phyloP scores from a whole-genome alignment of 805 yeast species.

The Nakazawaea ambrosiae region DNA sequence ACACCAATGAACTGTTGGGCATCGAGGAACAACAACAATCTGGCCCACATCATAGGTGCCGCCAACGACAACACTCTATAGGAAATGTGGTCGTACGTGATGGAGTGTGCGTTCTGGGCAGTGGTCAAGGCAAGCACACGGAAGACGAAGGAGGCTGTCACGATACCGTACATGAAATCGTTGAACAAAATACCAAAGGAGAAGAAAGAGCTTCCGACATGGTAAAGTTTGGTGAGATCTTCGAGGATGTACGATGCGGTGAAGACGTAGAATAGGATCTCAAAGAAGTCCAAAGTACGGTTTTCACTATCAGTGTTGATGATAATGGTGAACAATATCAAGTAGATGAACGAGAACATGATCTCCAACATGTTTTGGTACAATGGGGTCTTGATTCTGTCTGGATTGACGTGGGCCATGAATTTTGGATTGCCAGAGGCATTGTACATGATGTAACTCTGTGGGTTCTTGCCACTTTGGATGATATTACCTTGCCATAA shows the following conservation, averaged over 20 bases:
- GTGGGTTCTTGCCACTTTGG: constrained; percentile 64
- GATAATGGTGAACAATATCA: constrained; percentile 53
- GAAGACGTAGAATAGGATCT: constrained; percentile 52
- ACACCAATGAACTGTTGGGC: constrained; percentile 80
- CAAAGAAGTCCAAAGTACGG: constrained; percentile 35
- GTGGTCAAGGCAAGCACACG: constrained; percentile 39
- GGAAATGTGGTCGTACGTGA: constrained; percentile 45
- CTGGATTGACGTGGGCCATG: constrained; percentile 67
- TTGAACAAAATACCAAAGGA: constrained; percentile 79
- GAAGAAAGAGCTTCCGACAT: constrained; percentile 64
- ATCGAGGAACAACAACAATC: constrained; percentile 70
- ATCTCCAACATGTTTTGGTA: constrained; percentile 77
- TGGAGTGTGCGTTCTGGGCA: constrained; percentile 18
- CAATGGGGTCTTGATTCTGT: constrained; percentile 74
- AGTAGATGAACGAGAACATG: constrained; percentile 53
- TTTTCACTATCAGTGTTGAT: constrained; percentile 49
- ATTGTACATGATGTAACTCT: constrained; percentile 57
- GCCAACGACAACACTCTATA: constrained; percentile 70
- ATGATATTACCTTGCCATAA: constrained; percentile 91
- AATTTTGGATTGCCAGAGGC: constrained; percentile 50
- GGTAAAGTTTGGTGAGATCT: constrained; percentile 65
- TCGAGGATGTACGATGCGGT: constrained; percentile 63
- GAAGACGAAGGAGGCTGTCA: constrained; percentile 45
- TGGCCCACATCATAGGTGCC: constrained; percentile 83
- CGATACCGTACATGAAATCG: constrained; percentile 55